Conservation (phyloP, 2,329 filamentous ascomycete species). For the Magnaporthiopsis poae region DNA sequence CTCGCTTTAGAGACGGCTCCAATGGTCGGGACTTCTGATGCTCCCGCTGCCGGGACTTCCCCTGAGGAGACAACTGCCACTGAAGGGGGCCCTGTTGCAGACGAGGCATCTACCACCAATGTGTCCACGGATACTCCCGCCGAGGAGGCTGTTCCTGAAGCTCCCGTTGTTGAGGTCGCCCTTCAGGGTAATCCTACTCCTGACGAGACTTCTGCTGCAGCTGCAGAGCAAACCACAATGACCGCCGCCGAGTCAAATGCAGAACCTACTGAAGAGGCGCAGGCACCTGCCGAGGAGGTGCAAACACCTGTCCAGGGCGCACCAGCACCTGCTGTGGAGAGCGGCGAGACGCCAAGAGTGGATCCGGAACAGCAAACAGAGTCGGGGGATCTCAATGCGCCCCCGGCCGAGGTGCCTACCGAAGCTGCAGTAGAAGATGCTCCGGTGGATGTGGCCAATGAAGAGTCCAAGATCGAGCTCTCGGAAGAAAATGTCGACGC, state of each 20-base stretch:
- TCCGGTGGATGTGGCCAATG: slow-evolving; percentile 32
- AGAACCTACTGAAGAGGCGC: neutral
- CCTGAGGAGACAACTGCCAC: slow-evolving; percentile 4
- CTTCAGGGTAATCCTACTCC: slow-evolving; percentile 7
- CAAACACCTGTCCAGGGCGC: neutral
- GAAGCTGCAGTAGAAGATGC: slow-evolving; percentile 22
- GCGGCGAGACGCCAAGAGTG: neutral
- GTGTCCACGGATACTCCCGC: slow-evolving; percentile 8
- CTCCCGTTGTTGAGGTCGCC: neutral
- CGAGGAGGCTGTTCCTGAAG: slow-evolving; percentile 4
- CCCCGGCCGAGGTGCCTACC: slow-evolving; percentile 31
- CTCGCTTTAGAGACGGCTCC: neutral
- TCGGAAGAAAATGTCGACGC: neutral
- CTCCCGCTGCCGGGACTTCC: neutral
- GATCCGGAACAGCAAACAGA: neutral
- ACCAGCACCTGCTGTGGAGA: slow-evolving; percentile 6
- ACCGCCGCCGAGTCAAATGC: slow-evolving; percentile 4
- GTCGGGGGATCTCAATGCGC: neutral
- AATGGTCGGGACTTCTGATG: neutral
- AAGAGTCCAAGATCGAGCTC: slow-evolving; percentile 4
- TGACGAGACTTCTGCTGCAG: slow-evolving; percentile 9
- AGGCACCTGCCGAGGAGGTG: neutral
- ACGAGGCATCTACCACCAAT: slow-evolving; percentile 6
- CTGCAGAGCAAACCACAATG: slow-evolving; percentile 9
- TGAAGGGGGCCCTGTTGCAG: neutral